Conservation (phyloP, 31 red algal genomes). For the Bonnemaisonia californica region DNA sequence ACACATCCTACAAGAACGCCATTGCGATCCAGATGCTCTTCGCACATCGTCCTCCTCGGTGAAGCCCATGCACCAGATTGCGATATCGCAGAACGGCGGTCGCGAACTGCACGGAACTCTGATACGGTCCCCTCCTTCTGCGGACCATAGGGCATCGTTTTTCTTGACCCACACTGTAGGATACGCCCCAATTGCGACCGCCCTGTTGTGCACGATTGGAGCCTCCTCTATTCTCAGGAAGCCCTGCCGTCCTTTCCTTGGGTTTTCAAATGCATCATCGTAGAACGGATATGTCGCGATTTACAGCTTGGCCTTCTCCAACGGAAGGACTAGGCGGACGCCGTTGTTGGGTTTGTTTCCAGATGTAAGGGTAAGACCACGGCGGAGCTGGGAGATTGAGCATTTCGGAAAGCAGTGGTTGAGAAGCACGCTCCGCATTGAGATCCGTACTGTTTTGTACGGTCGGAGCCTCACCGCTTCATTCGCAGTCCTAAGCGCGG, state of each 20-base stretch:
- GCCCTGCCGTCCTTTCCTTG: background rate
- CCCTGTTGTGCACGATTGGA: slow-evolving; percentile 16
- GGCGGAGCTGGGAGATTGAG: background rate
- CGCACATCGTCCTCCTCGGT: no score
- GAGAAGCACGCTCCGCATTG: background rate
- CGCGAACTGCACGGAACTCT: background rate
- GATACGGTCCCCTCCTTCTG: background rate
- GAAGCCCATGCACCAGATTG: slow-evolving; percentile 7
- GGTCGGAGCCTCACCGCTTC: background rate
- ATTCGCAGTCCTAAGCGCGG: background rate
- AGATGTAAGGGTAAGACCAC: no score
- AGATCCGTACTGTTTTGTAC: background rate
- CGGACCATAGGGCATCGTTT: background rate
- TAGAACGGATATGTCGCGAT: slow-evolving; percentile 5
- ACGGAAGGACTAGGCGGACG: slow-evolving; percentile 17
- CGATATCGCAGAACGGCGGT: background rate
- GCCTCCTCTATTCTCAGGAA: slow-evolving; percentile 23
- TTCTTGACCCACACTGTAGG: slow-evolving; percentile 12
- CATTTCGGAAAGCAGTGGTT: background rate
- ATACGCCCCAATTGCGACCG: background rate
- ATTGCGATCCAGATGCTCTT: no score
- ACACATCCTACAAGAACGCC: no score
- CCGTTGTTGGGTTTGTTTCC: no score
- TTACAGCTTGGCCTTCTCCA: slow-evolving; percentile 18
- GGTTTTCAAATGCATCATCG: slow-evolving; percentile 19